Conservation (phyloP, 768 basidiomycete species). For the Boletus patriciae region DNA sequence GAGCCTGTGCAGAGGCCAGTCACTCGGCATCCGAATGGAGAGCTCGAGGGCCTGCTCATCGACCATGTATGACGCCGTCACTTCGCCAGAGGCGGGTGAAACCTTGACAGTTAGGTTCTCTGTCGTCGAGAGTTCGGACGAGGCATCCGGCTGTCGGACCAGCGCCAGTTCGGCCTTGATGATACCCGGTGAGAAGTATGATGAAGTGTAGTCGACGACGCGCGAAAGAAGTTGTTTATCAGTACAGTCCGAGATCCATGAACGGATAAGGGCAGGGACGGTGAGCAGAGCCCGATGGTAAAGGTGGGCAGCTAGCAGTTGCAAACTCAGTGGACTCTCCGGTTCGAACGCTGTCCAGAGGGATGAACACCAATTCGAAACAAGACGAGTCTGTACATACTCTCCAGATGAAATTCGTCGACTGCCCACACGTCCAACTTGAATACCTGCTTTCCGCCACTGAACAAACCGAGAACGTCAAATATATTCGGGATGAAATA, state of each 20-base stretch:
- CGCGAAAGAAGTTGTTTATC: constrained; percentile 83
- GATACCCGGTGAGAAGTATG: constrained; percentile 86
- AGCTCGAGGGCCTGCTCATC: constrained; percentile 96
- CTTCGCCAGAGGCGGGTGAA: constrained; percentile 69
- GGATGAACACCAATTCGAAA: background rate
- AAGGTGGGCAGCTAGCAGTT: constrained; percentile 78
- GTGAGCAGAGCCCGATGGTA: constrained; percentile 85
- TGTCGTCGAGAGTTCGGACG: constrained; percentile 56
- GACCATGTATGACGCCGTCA: constrained; percentile 79
- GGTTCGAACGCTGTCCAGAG: constrained; percentile 54
- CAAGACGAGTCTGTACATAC: constrained; percentile 42
- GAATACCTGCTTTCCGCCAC: constrained; percentile 62
- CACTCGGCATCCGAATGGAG: constrained; percentile 76
- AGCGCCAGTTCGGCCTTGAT: constrained; percentile 80
- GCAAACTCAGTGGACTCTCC: constrained; percentile 49
- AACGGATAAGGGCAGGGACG: constrained; percentile 81
- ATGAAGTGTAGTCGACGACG: constrained; percentile 75
- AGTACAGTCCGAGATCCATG: constrained; percentile 84
- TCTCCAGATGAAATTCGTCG: constrained; percentile 75
- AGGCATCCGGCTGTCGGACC: constrained; percentile 55
- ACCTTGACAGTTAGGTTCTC: constrained; percentile 84
- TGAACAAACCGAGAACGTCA: constrained; percentile 63
- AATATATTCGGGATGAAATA: constrained; percentile 75
- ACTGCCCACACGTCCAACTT: constrained; percentile 86
- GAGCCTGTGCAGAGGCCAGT: constrained; percentile 88